These are phyloP conservation scores for Quercus robur DNA, from an alignment of 306 rosid genomes.

Conservation along the genomic window DNA sequence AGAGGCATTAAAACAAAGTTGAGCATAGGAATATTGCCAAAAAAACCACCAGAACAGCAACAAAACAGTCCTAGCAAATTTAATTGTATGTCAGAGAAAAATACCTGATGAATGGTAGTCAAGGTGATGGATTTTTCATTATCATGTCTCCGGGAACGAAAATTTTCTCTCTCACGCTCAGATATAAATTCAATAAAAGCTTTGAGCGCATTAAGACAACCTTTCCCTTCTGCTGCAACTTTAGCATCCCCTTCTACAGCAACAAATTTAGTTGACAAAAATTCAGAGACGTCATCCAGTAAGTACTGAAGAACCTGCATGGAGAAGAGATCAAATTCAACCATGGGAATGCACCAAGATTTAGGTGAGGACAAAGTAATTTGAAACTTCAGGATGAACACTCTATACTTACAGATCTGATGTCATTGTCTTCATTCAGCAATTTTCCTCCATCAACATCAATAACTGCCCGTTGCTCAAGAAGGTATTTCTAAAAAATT, in stretches of 20 bases:
- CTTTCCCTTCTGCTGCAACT: conserved; percentile 37
- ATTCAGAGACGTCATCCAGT: conserved; percentile 82
- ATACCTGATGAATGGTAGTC: conserved; percentile 97
- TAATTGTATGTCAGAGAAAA: neutral
- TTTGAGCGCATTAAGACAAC: conserved; percentile 52
- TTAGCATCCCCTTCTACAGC: conserved; percentile 45
- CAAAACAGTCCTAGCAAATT: neutral
- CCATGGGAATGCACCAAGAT: conserved; percentile 13
- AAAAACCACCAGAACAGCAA: neutral
- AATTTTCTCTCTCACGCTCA: conserved; percentile 81
- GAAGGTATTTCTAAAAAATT: conserved; percentile 72
- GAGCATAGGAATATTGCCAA: neutral
- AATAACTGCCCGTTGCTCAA: conserved; percentile 71
- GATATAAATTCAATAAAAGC: conserved; percentile 67
- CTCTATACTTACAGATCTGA: conserved; percentile 77
- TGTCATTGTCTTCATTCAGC: conserved; percentile 85
- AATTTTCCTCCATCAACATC: conserved; percentile 85
- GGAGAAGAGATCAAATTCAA: conserved; percentile 25
- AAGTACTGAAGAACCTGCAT: conserved; percentile 85
- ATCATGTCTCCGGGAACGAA: conserved; percentile 59
- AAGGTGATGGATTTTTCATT: conserved; percentile 75
- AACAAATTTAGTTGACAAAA: conserved; percentile 53
- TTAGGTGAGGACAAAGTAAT: neutral
- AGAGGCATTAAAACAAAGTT: neutral
- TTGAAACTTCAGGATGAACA: conserved; percentile 11